Conservation (phyloP, 1,284 basidiomycete genomes). For the Paramarasmius palmivorus region DNA sequence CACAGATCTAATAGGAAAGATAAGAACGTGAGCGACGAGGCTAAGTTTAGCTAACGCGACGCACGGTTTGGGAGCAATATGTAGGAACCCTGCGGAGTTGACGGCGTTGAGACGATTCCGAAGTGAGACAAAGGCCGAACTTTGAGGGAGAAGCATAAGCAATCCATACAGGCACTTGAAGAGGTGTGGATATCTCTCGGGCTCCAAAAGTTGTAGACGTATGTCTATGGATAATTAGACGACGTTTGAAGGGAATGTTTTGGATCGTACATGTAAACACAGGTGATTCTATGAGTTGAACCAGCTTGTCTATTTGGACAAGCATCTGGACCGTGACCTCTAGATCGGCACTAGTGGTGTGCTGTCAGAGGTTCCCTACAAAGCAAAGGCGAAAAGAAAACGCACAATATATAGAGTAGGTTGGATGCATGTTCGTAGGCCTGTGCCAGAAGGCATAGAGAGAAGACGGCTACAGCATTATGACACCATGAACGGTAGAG, state of each 20-base stretch:
- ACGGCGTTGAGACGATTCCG: slow-evolving; percentile 94
- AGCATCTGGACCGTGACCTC: slow-evolving; percentile 95
- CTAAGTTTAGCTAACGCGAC: slow-evolving; percentile 19
- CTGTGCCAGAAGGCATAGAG: slow-evolving; percentile 93
- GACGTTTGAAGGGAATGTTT: slow-evolving; percentile 6
- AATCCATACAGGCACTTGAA: slow-evolving; percentile 98
- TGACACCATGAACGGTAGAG: slow-evolving; percentile 99
- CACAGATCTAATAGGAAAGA: slow-evolving; percentile 23
- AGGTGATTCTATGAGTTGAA: slow-evolving; percentile 97
- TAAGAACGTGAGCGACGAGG: slow-evolving; percentile 6
- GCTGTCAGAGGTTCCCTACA: no score
- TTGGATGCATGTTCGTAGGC: slow-evolving; percentile 99
- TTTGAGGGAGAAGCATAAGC: slow-evolving; percentile 97
- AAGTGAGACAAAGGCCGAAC: slow-evolving; percentile 93
- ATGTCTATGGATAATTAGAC: slow-evolving; percentile 58
- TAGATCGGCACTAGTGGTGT: slow-evolving; percentile 82
- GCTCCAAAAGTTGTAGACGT: slow-evolving; percentile 95
- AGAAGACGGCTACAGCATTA: slow-evolving; percentile 95
- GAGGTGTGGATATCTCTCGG: slow-evolving; percentile 93
- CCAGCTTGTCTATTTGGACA: slow-evolving; percentile 97
- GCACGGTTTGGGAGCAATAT: slow-evolving; percentile 83
- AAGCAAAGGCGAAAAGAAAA: slow-evolving; percentile 11
- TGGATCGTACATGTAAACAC: slow-evolving; percentile 87
- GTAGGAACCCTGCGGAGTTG: slow-evolving; percentile 91
- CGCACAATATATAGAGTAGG: slow-evolving; percentile 94